Evolutionary conservation across 2,329 filamentous ascomycete species (phyloP).

Genomic region (Diplodia scrobiculata): DNA sequence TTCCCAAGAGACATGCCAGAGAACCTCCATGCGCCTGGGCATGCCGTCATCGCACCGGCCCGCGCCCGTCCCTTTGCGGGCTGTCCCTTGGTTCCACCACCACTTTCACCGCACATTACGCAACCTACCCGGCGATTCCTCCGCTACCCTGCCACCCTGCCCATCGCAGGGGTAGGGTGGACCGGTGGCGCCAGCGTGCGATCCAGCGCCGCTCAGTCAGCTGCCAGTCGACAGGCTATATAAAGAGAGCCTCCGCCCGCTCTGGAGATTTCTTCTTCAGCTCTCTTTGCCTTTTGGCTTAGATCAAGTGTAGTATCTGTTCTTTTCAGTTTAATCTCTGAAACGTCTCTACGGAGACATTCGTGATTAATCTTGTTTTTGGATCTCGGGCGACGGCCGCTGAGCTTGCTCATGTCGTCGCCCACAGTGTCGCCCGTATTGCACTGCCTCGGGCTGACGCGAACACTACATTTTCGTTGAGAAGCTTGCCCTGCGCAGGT

Average conservation of each 20-base stretch:
- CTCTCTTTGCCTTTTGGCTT: constrained; percentile 28
- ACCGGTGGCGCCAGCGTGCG: neutral
- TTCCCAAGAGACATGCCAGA: too few species aligned
- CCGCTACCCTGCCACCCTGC: neutral
- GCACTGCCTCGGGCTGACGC: constrained; percentile 26
- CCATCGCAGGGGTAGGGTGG: neutral
- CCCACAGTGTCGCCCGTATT: constrained; percentile 26
- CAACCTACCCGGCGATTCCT: neutral
- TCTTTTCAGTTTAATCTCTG: constrained; percentile 28
- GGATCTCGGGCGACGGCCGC: constrained; percentile 16
- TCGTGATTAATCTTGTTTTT: constrained; percentile 25
- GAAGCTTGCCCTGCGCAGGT: constrained; percentile 15
- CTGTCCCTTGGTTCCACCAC: neutral
- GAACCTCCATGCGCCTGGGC: neutral
- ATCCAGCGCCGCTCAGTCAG: neutral
- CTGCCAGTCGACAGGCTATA: neutral
- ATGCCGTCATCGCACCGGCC: constrained; percentile 11
- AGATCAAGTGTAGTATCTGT: constrained; percentile 29
- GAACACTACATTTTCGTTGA: constrained; percentile 16
- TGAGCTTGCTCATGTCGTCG: constrained; percentile 23
- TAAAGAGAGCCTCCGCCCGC: neutral
- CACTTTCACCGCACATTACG: too few species aligned
- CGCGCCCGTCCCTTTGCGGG: neutral
- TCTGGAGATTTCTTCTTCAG: constrained; percentile 3
- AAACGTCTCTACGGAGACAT: constrained; percentile 18